Evolutionary conservation across 768 basidiomycete species (phyloP).

Genomic region (Russula compacta): DNA sequence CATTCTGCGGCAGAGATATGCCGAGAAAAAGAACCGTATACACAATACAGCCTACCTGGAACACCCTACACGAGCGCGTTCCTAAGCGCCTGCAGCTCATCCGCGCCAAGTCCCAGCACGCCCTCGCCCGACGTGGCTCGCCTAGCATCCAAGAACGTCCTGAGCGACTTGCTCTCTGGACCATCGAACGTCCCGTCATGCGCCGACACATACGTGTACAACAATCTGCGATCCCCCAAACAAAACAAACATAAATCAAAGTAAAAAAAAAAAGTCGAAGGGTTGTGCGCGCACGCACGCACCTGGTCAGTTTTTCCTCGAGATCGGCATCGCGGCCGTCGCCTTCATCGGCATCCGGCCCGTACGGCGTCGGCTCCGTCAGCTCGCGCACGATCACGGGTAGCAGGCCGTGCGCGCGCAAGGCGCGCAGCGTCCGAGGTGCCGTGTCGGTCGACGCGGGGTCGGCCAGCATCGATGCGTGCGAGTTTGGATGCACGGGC

Average conservation of each 20-base stretch:
- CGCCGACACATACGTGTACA: conserved; percentile 17
- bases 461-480: conserved; percentile 51
- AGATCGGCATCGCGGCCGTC: conserved; percentile 48
- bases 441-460: conserved; percentile 49
- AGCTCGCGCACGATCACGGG: conserved; percentile 44
- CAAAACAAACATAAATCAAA: not conserved
- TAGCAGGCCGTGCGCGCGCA: conserved; percentile 39
- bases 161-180: conserved; percentile 7
- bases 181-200: conserved; percentile 13
- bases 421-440: conserved; percentile 37
- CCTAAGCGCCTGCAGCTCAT: conserved; percentile 4
- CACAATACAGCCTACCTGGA: not conserved
- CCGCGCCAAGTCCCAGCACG: conserved; percentile 3
- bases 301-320: conserved; percentile 57
- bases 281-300: conserved; percentile 10
- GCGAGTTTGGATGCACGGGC: conserved; percentile 63
- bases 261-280: not conserved
- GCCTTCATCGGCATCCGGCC: conserved; percentile 60
- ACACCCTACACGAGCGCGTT: conserved; percentile 3
- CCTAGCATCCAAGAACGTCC: conserved; percentile 7
- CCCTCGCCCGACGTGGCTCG: not conserved
- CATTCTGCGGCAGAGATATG: too few species aligned
- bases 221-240: conserved; percentile 13
- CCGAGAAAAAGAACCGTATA: not conserved
- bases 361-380: conserved; percentile 49